Evolutionary conservation across 169 alveolate genomes (phyloP).

Genomic region (Ichthyophthirius multifiliis): DNA sequence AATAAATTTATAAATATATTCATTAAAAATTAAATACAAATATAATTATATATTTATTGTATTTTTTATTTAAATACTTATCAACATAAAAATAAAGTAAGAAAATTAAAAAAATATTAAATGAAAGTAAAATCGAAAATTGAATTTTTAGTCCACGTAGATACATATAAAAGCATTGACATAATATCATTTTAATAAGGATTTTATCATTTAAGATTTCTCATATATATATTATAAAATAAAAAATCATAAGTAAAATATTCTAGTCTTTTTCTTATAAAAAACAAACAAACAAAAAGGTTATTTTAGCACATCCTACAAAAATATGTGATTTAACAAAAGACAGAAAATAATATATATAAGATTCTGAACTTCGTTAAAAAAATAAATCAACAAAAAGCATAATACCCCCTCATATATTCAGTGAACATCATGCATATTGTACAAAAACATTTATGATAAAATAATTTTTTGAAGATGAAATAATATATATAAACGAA

Average conservation of each 20-base stretch:
- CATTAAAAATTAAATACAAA: no score
- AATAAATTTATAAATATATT: no score
- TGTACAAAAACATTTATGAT: slow-evolving; percentile 32
- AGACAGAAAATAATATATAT: not conserved
- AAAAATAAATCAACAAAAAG: not conserved
- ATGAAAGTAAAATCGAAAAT: slow-evolving; percentile 6
- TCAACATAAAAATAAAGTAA: no score
- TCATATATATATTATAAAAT: not conserved
- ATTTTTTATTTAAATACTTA: no score
- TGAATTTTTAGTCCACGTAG: not conserved
- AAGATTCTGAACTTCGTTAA: not conserved
- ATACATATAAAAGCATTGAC: not conserved
- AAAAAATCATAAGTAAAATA: not conserved
- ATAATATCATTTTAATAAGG: not conserved
- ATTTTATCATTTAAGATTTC: not conserved
- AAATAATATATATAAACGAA: slow-evolving; percentile 25
- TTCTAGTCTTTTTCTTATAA: no score
- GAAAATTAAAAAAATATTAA: no score
- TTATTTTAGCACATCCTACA: not conserved
- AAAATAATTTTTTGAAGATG: slow-evolving; percentile 22
- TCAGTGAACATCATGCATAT: not conserved
- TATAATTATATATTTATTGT: no score
- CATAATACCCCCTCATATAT: slow-evolving; percentile 5
- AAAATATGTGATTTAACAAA: not conserved
- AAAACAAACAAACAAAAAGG: not conserved